Percentiles rank a stretch among this genome's conserved stretches.
Evolutionary conservation across 768 basidiomycete genomes (phyloP).

Genomic region (Kwoniella europaea): DNA sequence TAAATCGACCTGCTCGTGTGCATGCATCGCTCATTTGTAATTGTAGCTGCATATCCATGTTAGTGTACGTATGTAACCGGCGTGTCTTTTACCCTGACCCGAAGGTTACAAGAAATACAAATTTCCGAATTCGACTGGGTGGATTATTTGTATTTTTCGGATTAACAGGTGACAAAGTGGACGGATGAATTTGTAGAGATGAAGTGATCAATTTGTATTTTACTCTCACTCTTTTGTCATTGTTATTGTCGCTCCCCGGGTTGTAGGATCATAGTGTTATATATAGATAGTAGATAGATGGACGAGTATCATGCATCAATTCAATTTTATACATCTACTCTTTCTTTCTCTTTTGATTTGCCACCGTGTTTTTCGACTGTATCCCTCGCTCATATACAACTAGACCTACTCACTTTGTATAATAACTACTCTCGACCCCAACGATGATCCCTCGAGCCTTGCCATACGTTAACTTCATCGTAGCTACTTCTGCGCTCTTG

Average conservation of each 20-base stretch:
- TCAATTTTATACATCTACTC: not conserved
- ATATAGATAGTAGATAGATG: too few relatives aligned
- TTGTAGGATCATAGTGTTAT: too few relatives aligned
- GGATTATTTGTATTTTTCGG: slow-evolving; percentile 13
- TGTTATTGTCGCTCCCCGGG: not conserved
- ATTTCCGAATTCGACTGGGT: not conserved
- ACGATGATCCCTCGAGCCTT: slow-evolving; percentile 27
- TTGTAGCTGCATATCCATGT: not conserved
- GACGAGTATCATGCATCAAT: not conserved
- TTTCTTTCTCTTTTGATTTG: not conserved
- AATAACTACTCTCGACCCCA: not conserved
- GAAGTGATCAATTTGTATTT: slow-evolving; percentile 15
- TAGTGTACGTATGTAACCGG: too few relatives aligned
- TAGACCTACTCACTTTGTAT: slow-evolving; percentile 1
- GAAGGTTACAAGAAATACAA: not conserved
- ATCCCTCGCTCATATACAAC: not conserved
- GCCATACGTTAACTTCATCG: slow-evolving; percentile 25
- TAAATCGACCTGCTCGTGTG: not conserved
- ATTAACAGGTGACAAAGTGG: not conserved
- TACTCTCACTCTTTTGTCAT: not conserved
- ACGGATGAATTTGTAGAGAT: slow-evolving; percentile 4
- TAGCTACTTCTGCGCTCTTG: slow-evolving; percentile 12
- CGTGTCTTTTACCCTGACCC: too few relatives aligned
- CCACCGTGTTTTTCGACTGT: not conserved
- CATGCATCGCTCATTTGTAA: slow-evolving; percentile 1